Conservation (phyloP, 1,139 yeast genomes). For the Kurtzmaniella quercitrusa region DNA sequence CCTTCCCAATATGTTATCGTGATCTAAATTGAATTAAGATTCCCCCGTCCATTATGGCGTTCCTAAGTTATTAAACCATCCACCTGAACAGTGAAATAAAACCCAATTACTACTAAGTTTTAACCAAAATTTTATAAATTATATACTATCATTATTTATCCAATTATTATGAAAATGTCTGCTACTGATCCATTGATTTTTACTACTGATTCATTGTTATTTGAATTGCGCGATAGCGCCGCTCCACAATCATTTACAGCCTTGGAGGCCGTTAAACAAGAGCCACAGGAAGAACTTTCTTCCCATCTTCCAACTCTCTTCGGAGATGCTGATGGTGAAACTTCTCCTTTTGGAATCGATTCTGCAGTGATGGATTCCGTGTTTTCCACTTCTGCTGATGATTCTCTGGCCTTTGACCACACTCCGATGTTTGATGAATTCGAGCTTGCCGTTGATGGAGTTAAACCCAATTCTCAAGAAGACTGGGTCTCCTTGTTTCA, state of each 20-base stretch:
- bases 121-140: background rate
- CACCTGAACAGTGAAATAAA: background rate
- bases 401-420: slow-evolving; percentile 34
- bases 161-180: slow-evolving; percentile 18
- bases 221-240: slow-evolving; percentile 24
- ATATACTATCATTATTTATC: background rate
- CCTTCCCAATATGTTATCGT: slow-evolving; percentile 21
- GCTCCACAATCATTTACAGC: slow-evolving; percentile 9
- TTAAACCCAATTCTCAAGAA: slow-evolving; percentile 41
- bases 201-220: slow-evolving; percentile 25
- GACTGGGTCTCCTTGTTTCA: slow-evolving; percentile 67
- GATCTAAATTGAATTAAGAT: slow-evolving; percentile 14
- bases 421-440: slow-evolving; percentile 67
- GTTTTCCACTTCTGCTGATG: slow-evolving; percentile 47
- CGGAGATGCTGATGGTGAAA: slow-evolving; percentile 10
- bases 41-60: slow-evolving; percentile 31
- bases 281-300: slow-evolving; percentile 13
- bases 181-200: slow-evolving; percentile 22
- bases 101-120: background rate
- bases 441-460: slow-evolving; percentile 43
- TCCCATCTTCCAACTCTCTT: slow-evolving; percentile 16
- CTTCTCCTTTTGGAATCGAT: slow-evolving; percentile 50
- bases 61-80: slow-evolving; percentile 7
- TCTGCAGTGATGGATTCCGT: slow-evolving; percentile 60
- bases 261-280: slow-evolving; percentile 8